A percentile compares a stretch with the other conserved stretches of the same genome.
phyloP scores from a whole-genome alignment of 345 rosid genomes.

The Crucihimalaya himalaica region DNA sequence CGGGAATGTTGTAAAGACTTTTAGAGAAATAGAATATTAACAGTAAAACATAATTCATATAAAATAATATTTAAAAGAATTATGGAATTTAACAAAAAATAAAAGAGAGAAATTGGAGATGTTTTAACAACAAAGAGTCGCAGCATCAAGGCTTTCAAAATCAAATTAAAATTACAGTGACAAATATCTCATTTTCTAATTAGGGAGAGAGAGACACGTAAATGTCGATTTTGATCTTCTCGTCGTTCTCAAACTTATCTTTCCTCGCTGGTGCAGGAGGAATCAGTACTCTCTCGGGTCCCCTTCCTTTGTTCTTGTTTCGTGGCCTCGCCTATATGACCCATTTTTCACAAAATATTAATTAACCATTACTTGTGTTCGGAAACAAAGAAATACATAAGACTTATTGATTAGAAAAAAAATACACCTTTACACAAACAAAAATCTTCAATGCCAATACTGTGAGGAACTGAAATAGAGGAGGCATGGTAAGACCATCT shows the following conservation, averaged over 20 bases:
- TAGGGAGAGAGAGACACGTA: constrained; percentile 69
- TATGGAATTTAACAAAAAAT: no score
- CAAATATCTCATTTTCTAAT: constrained; percentile 31
- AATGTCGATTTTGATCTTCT: constrained; percentile 58
- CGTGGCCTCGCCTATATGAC: constrained; percentile 99
- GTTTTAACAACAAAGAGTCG: constrained; percentile 37
- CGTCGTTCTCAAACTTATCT: constrained; percentile 62
- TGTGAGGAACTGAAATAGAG: constrained; percentile 93
- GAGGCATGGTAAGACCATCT: constrained; percentile 83
- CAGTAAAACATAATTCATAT: no score
- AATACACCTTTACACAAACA: constrained; percentile 63
- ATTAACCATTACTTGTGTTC: not conserved
- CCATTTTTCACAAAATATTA: not conserved
- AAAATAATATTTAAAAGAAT: no score
- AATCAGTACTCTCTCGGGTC: constrained; percentile 64
- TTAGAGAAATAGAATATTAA: no score
- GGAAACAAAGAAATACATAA: constrained; percentile 8
- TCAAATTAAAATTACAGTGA: constrained; percentile 29
- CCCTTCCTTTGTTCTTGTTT: constrained; percentile 85
- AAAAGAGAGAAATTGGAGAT: constrained; percentile 26
- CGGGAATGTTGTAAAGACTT: no score
- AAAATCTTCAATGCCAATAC: constrained; percentile 84
- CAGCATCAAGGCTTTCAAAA: constrained; percentile 26
- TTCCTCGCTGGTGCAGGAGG: constrained; percentile 69
- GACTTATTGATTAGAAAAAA: not conserved